Percentiles rank a stretch among this genome's conserved stretches.
These are phyloP conservation scores for Fusarium xyrophilum DNA, from an alignment of 2,329 filamentous ascomycete genomes.

Conservation along the genomic window DNA sequence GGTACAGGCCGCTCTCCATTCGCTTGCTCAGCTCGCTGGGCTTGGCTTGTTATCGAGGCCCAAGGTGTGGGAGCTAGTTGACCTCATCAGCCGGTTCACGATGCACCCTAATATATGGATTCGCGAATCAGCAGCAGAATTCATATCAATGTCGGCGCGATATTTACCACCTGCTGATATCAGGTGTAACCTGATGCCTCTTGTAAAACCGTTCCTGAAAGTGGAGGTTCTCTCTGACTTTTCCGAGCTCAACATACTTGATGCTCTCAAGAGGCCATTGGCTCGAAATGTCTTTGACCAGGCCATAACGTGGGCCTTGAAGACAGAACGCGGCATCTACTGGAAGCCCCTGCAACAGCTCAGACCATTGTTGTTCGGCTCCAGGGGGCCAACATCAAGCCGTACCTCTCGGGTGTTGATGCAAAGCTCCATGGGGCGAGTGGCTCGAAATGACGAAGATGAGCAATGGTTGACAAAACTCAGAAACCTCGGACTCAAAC, in stretches of 20 bases:
- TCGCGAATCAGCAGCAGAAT: constrained; percentile 84
- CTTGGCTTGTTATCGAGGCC: constrained; percentile 85
- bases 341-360: constrained; percentile 81
- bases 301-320: constrained; percentile 83
- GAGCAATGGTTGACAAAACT: constrained; percentile 90
- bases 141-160: constrained; percentile 77
- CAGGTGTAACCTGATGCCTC: constrained; percentile 81
- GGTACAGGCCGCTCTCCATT: constrained; percentile 86
- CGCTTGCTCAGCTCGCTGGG: constrained; percentile 85
- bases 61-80: constrained; percentile 86
- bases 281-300: constrained; percentile 83
- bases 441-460: constrained; percentile 86
- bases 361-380: constrained; percentile 68
- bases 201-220: constrained; percentile 83
- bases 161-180: constrained; percentile 82
- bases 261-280: constrained; percentile 82
- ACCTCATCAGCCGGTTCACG: constrained; percentile 82
- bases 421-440: constrained; percentile 66
- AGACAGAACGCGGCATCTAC: constrained; percentile 81
- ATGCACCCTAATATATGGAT: constrained; percentile 97
- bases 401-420: constrained; percentile 62
- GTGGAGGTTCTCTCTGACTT: constrained; percentile 70
- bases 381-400: constrained; percentile 59
- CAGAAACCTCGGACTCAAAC: constrained; percentile 79
- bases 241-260: constrained; percentile 76